Percentiles rank a stretch among this genome's conserved stretches.
Evolutionary conservation across 2,329 filamentous ascomycete species (phyloP).

Genomic region (Hypoxylon sp.): DNA sequence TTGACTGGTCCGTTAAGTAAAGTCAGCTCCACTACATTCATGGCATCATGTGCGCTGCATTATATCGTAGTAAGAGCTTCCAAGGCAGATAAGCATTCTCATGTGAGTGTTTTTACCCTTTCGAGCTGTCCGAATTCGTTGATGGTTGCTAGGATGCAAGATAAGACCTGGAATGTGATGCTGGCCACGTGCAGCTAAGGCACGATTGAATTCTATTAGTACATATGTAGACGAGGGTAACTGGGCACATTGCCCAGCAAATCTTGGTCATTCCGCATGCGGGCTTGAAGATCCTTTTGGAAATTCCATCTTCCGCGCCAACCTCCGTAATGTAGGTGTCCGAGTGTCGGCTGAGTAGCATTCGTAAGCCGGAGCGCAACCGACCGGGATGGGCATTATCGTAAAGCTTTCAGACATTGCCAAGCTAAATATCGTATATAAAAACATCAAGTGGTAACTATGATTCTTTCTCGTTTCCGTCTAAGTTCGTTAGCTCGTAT

Average conservation of each 20-base stretch:
- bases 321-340: conserved; percentile 27
- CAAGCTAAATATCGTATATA: not conserved
- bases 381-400: conserved; percentile 13
- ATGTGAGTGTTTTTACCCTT: conserved; percentile 41
- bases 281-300: conserved; percentile 33
- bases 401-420: not conserved
- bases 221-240: conserved; percentile 21
- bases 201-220: conserved; percentile 37
- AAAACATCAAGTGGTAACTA: not conserved
- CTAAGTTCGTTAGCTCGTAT: conserved; percentile 24
- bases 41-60: conserved; percentile 48
- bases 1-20: conserved; percentile 5
- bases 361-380: conserved; percentile 15
- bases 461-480: conserved; percentile 9
- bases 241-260: conserved; percentile 25
- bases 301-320: conserved; percentile 38
- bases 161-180: conserved; percentile 47
- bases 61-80: conserved; percentile 33
- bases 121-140: conserved; percentile 50
- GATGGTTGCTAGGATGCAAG: conserved; percentile 41
- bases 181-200: conserved; percentile 42
- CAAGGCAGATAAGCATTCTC: conserved; percentile 41
- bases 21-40: conserved; percentile 35
- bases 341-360: conserved; percentile 12
- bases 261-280: conserved; percentile 45